phyloP scores from a whole-genome alignment of 345 rosid genomes.

The Salix udensis region DNA sequence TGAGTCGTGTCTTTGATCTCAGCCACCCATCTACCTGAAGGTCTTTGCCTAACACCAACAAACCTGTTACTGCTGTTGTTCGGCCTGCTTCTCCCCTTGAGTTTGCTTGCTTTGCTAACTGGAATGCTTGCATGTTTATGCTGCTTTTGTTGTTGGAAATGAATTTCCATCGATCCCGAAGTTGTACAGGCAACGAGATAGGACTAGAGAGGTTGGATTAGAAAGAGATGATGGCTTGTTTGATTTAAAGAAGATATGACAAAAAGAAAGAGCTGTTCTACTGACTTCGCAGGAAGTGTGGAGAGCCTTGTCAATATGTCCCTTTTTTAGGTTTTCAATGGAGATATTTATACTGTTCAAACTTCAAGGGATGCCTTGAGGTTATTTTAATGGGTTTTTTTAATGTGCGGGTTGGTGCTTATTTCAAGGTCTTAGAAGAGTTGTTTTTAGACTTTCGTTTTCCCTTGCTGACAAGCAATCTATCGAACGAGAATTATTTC shows the following conservation, averaged over 20 bases:
- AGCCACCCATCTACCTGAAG: conserved; percentile 82
- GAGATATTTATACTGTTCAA: conserved; percentile 10
- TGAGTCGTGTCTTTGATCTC: conserved; percentile 79
- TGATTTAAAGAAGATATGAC: neutral
- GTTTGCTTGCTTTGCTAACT: conserved; percentile 31
- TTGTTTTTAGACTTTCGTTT: conserved; percentile 18
- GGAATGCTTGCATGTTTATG: neutral
- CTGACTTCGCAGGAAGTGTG: neutral
- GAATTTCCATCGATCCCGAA: conserved; percentile 41
- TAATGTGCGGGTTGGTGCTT: conserved; percentile 11
- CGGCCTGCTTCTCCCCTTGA: conserved; percentile 32
- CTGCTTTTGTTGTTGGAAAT: conserved; percentile 34
- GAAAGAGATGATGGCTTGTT: neutral
- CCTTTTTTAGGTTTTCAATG: conserved; percentile 12
- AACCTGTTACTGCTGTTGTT: conserved; percentile 34
- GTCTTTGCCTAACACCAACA: conserved; percentile 72
- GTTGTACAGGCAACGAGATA: neutral
- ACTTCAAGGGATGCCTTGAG: conserved; percentile 10
- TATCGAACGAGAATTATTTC: conserved; percentile 1
- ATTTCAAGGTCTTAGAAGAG: neutral
- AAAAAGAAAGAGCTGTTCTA: neutral
- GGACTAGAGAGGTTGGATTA: neutral
- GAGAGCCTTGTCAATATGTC: conserved; percentile 12
- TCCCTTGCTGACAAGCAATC: conserved; percentile 10
- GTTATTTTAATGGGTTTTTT: conserved; percentile 21